A percentile compares a stretch with the other conserved stretches of the same genome.
Evolutionary conservation across 257 asterid species (phyloP).

Genomic region (Nyctanthes arbortristis): DNA sequence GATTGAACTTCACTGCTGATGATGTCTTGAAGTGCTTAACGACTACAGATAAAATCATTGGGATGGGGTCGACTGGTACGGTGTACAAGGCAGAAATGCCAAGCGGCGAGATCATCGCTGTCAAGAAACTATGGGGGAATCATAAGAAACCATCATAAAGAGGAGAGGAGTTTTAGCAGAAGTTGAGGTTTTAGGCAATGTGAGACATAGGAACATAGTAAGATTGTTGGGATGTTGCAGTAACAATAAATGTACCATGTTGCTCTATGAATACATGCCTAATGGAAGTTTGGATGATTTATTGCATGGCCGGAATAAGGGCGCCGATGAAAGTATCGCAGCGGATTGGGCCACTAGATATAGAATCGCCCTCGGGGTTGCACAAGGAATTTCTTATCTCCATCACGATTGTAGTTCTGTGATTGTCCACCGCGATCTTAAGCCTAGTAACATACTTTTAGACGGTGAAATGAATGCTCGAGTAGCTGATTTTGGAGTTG

Average conservation of each 20-base stretch:
- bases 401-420: constrained; percentile 91
- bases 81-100: constrained; percentile 96
- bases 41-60: constrained; percentile 60
- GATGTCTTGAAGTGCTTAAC: constrained; percentile 66
- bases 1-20: constrained; percentile 75
- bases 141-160: constrained; percentile 49
- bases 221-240: constrained; percentile 73
- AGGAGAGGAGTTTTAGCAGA: constrained; percentile 81
- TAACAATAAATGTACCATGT: constrained; percentile 64
- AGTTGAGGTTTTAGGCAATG: constrained; percentile 85
- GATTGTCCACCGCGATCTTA: constrained; percentile 74
- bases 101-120: constrained; percentile 86
- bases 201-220: constrained; percentile 85
- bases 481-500: constrained; percentile 91
- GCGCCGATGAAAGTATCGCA: constrained; percentile 36
- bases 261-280: constrained; percentile 91
- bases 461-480: constrained; percentile 76
- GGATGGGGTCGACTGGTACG: constrained; percentile 85
- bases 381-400: constrained; percentile 86
- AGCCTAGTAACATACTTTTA: constrained; percentile 74
- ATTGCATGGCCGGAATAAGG: constrained; percentile 71
- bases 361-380: constrained; percentile 78
- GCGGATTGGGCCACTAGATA: constrained; percentile 77
- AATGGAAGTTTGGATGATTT: constrained; percentile 82
- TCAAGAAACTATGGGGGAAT: constrained; percentile 85